A percentile compares a stretch with the other conserved stretches of the same genome.
Conservation (phyloP, 75 land plant species). For the Ceratopteris richardii region DNA sequence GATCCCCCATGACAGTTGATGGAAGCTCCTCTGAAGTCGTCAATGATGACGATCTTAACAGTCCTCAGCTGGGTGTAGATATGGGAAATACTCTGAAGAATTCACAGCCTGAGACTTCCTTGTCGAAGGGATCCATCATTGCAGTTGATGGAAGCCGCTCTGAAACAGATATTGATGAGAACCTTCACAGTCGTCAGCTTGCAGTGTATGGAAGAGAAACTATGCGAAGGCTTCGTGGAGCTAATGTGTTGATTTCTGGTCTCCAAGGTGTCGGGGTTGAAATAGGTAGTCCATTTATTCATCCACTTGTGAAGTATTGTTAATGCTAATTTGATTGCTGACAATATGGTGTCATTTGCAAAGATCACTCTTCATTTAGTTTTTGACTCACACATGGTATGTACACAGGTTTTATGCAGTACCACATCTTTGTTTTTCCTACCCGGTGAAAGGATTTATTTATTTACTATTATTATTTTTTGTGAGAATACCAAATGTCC, state of each 20-base stretch:
- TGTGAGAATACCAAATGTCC: too few species aligned
- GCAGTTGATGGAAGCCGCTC: slow-evolving; percentile 11
- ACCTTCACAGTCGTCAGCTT: slow-evolving; percentile 43
- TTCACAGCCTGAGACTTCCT: neutral
- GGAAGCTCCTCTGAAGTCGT: slow-evolving; percentile 18
- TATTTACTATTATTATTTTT: too few species aligned
- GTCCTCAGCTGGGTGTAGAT: slow-evolving; percentile 39
- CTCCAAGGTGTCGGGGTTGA: slow-evolving; percentile 41
- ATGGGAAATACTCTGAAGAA: slow-evolving; percentile 23
- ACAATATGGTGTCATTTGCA: neutral
- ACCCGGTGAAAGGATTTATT: too few species aligned
- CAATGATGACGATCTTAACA: slow-evolving; percentile 41
- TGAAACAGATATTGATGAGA: slow-evolving; percentile 37
- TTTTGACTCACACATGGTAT: too few species aligned
- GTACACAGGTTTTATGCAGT: too few species aligned
- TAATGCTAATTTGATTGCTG: neutral
- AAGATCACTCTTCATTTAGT: neutral
- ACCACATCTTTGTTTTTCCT: too few species aligned
- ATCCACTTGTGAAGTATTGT: neutral
- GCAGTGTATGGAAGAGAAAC: slow-evolving; percentile 46
- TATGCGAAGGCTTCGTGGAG: slow-evolving; percentile 30
- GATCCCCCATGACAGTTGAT: slow-evolving; percentile 15
- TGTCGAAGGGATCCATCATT: slow-evolving; percentile 12
- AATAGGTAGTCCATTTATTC: slow-evolving; percentile 27
- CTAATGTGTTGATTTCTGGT: slow-evolving; percentile 36